These are phyloP conservation scores for Aspergillus carbonarius DNA, from an alignment of 2,329 filamentous ascomycete genomes.

Conservation along the genomic window DNA sequence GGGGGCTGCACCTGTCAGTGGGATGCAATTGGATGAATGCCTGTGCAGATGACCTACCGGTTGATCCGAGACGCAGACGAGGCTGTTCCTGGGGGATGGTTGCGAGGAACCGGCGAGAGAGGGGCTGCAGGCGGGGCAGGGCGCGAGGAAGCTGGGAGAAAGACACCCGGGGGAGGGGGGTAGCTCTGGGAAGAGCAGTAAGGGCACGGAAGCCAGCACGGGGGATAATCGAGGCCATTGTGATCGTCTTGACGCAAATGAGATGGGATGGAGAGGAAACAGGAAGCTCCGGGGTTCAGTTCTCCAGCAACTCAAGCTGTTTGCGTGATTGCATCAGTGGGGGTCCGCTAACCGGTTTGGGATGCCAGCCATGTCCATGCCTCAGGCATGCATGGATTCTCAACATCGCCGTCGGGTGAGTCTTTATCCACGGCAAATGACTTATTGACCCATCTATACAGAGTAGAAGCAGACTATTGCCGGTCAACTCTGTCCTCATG, in stretches of 20 bases:
- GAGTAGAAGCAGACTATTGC: too few relatives aligned
- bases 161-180: constrained; percentile 17
- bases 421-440: too few relatives aligned
- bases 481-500: too few relatives aligned
- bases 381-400: background rate
- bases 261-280: background rate
- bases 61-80: constrained; percentile 36
- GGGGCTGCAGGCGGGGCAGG: constrained; percentile 25
- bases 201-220: constrained; percentile 28
- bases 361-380: background rate
- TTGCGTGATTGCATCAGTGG: background rate
- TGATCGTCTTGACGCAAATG: background rate
- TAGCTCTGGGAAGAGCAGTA: constrained; percentile 23
- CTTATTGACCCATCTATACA: too few relatives aligned
- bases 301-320: background rate
- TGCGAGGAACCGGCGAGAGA: constrained; percentile 30
- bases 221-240: constrained; percentile 32
- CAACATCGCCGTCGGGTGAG: too few relatives aligned
- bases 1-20: constrained; percentile 46
- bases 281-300: background rate
- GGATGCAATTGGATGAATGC: background rate
- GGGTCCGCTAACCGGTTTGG: background rate
- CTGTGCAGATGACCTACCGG: too few relatives aligned
- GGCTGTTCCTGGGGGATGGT: constrained; percentile 33
- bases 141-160: constrained; percentile 18